These are phyloP conservation scores for Jimgerdemannia flammicorona DNA, from an alignment of 192 early-diverging fungal genomes.

Conservation along the genomic window DNA sequence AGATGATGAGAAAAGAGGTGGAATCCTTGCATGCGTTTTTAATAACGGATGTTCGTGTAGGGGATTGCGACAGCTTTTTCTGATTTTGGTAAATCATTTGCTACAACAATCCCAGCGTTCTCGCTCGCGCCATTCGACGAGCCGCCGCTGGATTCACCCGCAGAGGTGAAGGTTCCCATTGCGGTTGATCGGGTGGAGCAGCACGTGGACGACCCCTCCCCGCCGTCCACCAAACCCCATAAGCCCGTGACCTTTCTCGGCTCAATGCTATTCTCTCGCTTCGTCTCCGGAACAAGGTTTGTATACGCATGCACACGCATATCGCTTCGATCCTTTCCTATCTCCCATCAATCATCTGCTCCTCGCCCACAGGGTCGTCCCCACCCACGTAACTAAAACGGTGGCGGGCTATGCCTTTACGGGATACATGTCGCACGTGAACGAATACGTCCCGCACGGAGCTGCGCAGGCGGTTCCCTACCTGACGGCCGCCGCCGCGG, in stretches of 20 bases:
- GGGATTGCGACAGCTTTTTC: background rate
- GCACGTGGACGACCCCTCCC: background rate
- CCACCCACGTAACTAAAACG: background rate
- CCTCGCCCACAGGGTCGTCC: background rate
- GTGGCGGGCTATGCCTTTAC: background rate
- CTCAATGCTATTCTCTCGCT: constrained; percentile 1
- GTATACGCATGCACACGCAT: background rate
- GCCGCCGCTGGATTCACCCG: background rate
- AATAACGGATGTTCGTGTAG: background rate
- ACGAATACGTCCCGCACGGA: background rate
- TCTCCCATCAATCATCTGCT: too few relatives aligned
- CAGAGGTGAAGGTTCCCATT: background rate
- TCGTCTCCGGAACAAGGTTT: background rate
- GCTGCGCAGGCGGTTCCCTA: background rate
- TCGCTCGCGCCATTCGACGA: background rate
- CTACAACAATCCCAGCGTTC: background rate
- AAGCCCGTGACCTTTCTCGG: constrained; percentile 2
- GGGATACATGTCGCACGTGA: constrained; percentile 1
- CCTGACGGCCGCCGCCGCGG: constrained; percentile 1
- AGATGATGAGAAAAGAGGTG: too few relatives aligned
- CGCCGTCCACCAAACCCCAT: background rate
- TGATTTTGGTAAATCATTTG: too few relatives aligned
- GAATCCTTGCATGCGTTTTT: too few relatives aligned
- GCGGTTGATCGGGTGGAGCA: too few relatives aligned
- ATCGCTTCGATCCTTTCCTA: background rate